phyloP scores from a whole-genome alignment of 495 filamentous ascomycete species.

The Talaromyces stipitatus region DNA sequence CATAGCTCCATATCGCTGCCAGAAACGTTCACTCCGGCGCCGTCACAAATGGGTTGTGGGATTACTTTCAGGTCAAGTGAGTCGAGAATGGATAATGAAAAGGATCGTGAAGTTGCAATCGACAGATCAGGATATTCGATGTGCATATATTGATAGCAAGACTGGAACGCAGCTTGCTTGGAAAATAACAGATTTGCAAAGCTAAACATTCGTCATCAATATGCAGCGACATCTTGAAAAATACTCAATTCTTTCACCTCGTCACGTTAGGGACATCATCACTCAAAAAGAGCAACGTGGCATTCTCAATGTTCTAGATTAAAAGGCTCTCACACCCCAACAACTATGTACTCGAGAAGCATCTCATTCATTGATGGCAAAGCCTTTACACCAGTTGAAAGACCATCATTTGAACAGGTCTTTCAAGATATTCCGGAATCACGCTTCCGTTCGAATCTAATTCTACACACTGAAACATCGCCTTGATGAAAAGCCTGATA shows the following conservation, averaged over 20 bases:
- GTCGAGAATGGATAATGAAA: background rate
- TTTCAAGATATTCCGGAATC: conserved; percentile 7
- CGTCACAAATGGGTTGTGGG: background rate
- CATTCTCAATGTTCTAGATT: background rate
- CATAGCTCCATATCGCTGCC: background rate
- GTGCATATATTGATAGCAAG: conserved; percentile 1
- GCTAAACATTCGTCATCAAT: background rate
- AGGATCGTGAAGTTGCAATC: background rate
- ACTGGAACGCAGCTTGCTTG: background rate
- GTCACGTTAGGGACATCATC: background rate
- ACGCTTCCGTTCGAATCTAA: conserved; percentile 5
- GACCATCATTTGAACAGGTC: conserved; percentile 7
- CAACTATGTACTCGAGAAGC: conserved; percentile 1
- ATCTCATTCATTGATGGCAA: background rate
- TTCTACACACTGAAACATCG: conserved; percentile 1
- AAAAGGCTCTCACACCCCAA: background rate
- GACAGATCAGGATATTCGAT: conserved; percentile 2
- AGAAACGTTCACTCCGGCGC: background rate
- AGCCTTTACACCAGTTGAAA: conserved; percentile 4
- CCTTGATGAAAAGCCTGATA: conserved; percentile 2
- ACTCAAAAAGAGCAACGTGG: background rate
- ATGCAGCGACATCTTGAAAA: conserved; percentile 1
- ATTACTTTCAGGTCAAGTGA: background rate
- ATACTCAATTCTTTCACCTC: background rate
- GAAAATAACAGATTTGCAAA: background rate